Percentiles rank a stretch among this genome's conserved stretches.
These are phyloP conservation scores for Volvox africanus DNA, from an alignment of 139 green algal species.

Conservation along the genomic window DNA sequence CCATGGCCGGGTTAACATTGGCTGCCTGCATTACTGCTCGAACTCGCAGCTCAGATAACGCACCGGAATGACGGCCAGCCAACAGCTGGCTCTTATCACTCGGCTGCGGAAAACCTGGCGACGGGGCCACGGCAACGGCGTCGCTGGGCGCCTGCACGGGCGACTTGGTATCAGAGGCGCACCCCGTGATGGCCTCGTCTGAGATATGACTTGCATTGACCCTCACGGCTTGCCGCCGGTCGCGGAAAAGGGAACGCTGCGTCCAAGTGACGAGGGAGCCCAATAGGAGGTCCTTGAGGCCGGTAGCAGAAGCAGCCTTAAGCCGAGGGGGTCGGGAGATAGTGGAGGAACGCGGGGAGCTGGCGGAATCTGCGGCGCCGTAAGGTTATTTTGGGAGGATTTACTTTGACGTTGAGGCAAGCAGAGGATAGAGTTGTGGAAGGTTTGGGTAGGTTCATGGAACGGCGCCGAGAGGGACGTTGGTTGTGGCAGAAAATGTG, in stretches of 20 bases:
- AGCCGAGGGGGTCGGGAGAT: neutral
- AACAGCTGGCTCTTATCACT: neutral
- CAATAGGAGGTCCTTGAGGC: neutral
- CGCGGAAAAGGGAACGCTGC: neutral
- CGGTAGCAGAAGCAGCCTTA: neutral
- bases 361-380: neutral
- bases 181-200: neutral
- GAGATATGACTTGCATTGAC: neutral
- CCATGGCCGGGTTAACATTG: neutral
- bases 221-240: neutral
- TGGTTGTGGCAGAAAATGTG: too few relatives aligned
- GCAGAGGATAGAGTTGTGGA: too few relatives aligned
- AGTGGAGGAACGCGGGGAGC: neutral
- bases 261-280: neutral
- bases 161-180: neutral
- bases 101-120: too few relatives aligned
- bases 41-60: conserved; percentile 14
- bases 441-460: too few relatives aligned
- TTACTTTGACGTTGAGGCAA: too few relatives aligned
- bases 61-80: neutral
- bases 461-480: too few relatives aligned
- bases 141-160: too few relatives aligned
- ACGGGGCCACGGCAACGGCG: neutral
- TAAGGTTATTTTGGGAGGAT: too few relatives aligned
- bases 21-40: conserved; percentile 18